Base-by-base conservation (phyloP, 1,139 yeast species). In the Candida gigantensis region DNA sequence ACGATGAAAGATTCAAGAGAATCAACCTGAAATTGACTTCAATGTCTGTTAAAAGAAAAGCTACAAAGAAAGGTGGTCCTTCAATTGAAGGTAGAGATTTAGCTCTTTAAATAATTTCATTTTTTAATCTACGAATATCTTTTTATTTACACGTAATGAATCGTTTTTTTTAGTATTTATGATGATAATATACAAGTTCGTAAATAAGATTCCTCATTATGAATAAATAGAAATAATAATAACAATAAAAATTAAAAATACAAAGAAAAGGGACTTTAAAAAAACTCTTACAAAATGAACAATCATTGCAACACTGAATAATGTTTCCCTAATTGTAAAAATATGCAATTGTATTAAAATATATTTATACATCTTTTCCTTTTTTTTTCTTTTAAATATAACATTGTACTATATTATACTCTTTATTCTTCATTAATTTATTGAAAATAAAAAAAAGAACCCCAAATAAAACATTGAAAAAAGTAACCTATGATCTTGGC, bases 401-500 rank as follows among this genome's bases (percentile, higher is more conserved):
- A 15, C 25, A 26, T 30, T 6, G 17, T 21, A n/a, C n/a, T n/a
- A n/a, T n/a, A n/a, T n/a, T n/a, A n/a, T n/a, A n/a, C n/a, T n/a
- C n/a, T n/a, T n/a, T n/a, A n/a, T n/a, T n/a, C 16, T 19, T 19
- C n/a, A 23, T 31, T 5, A 19, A 18, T 20, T 20, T 20, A 20
- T 20, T n/a, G 26, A n/a, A n/a, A n/a, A n/a, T n/a, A n/a, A n/a
- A n/a, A 18, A n/a, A 26, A 10, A 15, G 16, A 8, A 26, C 9
- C n/a, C 19, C n/a, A 12, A 18, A n/a, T 24, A 13, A 19, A 6
- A 23, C 12, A 23, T 23, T 9, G 8, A 24, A 16, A 17, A 24
- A 24, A 16, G 16, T 11, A 23, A 41, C 36, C 37, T 87, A 90
- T 71, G 97, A 89, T 84, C 97, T 89, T 81, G 98, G 98, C 90